Conservation (phyloP, 805 yeast species). For the Starmerella gropengiesseri region DNA sequence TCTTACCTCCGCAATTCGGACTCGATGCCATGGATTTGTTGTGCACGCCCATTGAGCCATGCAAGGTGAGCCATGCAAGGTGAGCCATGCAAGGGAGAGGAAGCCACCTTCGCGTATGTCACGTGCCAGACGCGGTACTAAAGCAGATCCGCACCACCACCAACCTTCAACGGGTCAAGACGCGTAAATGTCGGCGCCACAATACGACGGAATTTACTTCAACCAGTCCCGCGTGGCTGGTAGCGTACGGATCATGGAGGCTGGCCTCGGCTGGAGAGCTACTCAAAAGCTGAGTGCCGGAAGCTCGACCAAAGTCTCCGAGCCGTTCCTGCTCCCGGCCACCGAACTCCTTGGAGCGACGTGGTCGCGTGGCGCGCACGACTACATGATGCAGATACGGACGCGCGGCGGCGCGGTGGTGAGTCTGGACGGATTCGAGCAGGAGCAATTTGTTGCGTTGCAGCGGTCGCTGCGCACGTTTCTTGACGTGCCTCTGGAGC, state of each 20-base stretch:
- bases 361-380: slow-evolving; percentile 93
- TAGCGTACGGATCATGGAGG: slow-evolving; percentile 84
- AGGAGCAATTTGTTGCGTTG: slow-evolving; percentile 62
- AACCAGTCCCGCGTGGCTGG: slow-evolving; percentile 80
- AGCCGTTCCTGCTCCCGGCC: slow-evolving; percentile 81
- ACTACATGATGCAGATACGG: slow-evolving; percentile 78
- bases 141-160: neutral
- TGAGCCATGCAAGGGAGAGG: neutral
- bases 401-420: slow-evolving; percentile 82
- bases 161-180: neutral
- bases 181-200: slow-evolving; percentile 6
- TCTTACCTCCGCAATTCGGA: too few relatives aligned
- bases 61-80: too few relatives aligned
- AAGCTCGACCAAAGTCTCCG: slow-evolving; percentile 39
- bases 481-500: slow-evolving; percentile 64
- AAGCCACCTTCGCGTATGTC: neutral
- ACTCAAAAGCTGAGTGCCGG: slow-evolving; percentile 37
- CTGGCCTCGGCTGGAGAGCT: slow-evolving; percentile 97
- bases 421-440: slow-evolving; percentile 83
- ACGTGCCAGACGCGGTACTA: slow-evolving; percentile 5
- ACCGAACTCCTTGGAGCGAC: slow-evolving; percentile 67
- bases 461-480: slow-evolving; percentile 75
- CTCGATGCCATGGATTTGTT: too few relatives aligned
- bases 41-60: too few relatives aligned
- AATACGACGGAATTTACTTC: slow-evolving; percentile 81